Conservation (phyloP, 352 stramenopile species). For the Phytophthora cajani region DNA sequence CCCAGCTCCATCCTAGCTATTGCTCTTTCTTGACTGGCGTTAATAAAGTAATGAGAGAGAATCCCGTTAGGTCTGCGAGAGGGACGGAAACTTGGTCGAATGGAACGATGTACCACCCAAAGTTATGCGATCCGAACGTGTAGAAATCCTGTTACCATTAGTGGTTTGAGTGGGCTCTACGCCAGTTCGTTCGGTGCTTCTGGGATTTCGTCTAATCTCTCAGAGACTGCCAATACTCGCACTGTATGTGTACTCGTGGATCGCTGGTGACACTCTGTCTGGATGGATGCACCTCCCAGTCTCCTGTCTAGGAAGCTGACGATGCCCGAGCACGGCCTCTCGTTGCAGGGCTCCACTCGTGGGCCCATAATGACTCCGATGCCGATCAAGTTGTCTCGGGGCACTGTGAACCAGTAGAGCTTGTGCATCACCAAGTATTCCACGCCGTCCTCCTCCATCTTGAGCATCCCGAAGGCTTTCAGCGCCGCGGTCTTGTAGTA, state of each 20-base stretch:
- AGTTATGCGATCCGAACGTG: background rate
- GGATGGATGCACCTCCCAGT: conserved; percentile 3
- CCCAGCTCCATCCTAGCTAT: conserved; percentile 31
- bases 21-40: too few species aligned
- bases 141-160: background rate
- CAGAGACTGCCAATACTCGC: background rate
- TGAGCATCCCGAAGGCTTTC: conserved; percentile 22
- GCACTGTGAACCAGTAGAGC: conserved; percentile 18
- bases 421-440: conserved; percentile 23
- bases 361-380: conserved; percentile 14
- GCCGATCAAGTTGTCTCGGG: conserved; percentile 14
- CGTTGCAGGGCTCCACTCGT: conserved; percentile 19
- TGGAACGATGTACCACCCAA: conserved; percentile 6
- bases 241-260: background rate
- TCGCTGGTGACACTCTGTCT: background rate
- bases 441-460: conserved; percentile 21
- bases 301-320: conserved; percentile 20
- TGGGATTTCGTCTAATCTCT: conserved; percentile 9
- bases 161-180: background rate
- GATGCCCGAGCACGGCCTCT: conserved; percentile 15
- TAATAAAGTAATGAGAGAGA: background rate
- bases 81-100: conserved; percentile 24
- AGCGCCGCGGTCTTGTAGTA: conserved; percentile 18
- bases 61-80: conserved; percentile 8
- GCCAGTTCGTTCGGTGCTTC: background rate